phyloP scores from a whole-genome alignment of 208 protist genomes.

The Naegleria gruberi region DNA sequence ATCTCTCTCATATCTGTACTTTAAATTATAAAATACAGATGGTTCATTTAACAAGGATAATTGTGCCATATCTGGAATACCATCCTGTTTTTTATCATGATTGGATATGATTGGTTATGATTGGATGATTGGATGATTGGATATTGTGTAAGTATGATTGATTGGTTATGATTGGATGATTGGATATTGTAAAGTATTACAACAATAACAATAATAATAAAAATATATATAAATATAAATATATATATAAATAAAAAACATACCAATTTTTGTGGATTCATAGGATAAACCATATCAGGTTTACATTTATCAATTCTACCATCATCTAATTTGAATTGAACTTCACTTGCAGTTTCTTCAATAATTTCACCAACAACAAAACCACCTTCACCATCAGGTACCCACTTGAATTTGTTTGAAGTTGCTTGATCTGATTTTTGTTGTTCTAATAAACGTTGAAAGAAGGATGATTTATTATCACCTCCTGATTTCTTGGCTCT shows the following conservation, averaged over 20 bases:
- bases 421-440: neutral
- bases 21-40: conserved; percentile 11
- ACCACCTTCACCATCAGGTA: conserved; percentile 1
- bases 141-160: neutral
- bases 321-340: neutral
- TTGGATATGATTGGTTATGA: too few relatives aligned
- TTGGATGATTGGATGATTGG: too few relatives aligned
- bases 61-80: neutral
- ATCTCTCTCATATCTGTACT: neutral
- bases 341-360: neutral
- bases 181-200: too few relatives aligned
- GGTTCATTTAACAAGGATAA: conserved; percentile 12
- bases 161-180: too few relatives aligned
- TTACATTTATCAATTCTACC: neutral
- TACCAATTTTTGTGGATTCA: conserved; percentile 4
- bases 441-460: neutral
- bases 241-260: neutral
- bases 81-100: neutral
- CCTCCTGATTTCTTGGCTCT: neutral
- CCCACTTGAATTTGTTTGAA: neutral
- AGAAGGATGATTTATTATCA: neutral
- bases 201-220: too few relatives aligned
- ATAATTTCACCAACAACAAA: conserved; percentile 2
- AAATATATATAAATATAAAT: too few relatives aligned
- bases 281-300: neutral